Conservation (phyloP, 441 rosid species). For the Mallotus repandus region DNA sequence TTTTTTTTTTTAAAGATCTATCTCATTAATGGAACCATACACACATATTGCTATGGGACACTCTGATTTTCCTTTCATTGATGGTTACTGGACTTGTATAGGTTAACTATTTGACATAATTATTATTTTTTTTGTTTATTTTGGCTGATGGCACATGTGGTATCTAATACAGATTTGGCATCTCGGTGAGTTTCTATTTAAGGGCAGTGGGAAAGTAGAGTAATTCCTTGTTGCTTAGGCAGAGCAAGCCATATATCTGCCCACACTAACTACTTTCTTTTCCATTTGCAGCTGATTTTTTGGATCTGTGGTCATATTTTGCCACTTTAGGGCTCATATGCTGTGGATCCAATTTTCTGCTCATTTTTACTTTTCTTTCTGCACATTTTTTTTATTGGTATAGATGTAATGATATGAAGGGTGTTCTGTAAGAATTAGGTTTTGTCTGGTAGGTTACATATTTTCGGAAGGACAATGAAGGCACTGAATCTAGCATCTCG, state of each 20-base stretch:
- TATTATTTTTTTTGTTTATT: neutral
- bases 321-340: neutral
- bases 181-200: conserved; percentile 25
- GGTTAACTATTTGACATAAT: conserved; percentile 17
- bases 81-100: conserved; percentile 24
- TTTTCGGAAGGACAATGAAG: neutral
- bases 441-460: neutral
- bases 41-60: conserved; percentile 11
- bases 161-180: conserved; percentile 38
- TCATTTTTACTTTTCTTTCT: conserved; percentile 5
- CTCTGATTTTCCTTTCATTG: conserved; percentile 15
- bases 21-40: neutral
- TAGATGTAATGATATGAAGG: neutral
- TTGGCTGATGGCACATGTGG: conserved; percentile 27
- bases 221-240: conserved; percentile 24
- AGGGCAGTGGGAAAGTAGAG: conserved; percentile 19
- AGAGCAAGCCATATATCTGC: conserved; percentile 20
- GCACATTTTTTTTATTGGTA: neutral
- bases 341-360: neutral
- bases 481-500: neutral
- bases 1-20: conserved; percentile 6
- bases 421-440: too few species aligned
- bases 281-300: conserved; percentile 15
- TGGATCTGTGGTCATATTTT: conserved; percentile 12
- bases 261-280: conserved; percentile 7